Conservation (phyloP, 108 stramenopile species). For the Cyclotella baltica region DNA sequence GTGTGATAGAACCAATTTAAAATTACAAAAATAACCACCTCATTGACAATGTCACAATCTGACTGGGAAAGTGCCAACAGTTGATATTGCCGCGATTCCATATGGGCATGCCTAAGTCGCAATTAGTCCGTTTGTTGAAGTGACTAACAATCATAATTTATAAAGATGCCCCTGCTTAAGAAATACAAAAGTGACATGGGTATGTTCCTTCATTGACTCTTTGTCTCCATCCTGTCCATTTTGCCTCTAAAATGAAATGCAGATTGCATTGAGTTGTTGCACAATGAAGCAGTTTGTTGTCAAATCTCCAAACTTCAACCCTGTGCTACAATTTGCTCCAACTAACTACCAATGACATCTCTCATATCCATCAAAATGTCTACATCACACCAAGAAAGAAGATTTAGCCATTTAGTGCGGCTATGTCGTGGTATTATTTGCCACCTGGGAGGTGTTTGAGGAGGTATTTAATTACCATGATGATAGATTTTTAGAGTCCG, state of each 20-base stretch:
- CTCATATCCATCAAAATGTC: background rate
- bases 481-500: no score
- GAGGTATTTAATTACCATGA: no score
- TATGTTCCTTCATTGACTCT: conserved; percentile 20
- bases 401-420: conserved; percentile 48
- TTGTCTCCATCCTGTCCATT: conserved; percentile 34
- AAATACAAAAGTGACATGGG: conserved; percentile 28
- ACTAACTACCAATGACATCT: background rate
- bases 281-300: background rate
- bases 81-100: conserved; percentile 30
- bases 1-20: conserved; percentile 45
- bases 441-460: no score
- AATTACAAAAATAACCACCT: background rate
- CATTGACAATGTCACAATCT: conserved; percentile 7
- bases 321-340: conserved; percentile 40
- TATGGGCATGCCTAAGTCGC: conserved; percentile 30
- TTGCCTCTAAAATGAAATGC: conserved; percentile 34
- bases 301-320: conserved; percentile 48
- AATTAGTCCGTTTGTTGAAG: background rate
- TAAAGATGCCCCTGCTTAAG: background rate
- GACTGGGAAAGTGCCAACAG: conserved; percentile 29
- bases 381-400: conserved; percentile 23
- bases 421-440: no score
- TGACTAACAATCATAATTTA: background rate
- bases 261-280: background rate